A percentile compares a stretch with the other conserved stretches of the same genome.
phyloP scores from a whole-genome alignment of 805 yeast genomes.

The Kluyveromyces starmeri region DNA sequence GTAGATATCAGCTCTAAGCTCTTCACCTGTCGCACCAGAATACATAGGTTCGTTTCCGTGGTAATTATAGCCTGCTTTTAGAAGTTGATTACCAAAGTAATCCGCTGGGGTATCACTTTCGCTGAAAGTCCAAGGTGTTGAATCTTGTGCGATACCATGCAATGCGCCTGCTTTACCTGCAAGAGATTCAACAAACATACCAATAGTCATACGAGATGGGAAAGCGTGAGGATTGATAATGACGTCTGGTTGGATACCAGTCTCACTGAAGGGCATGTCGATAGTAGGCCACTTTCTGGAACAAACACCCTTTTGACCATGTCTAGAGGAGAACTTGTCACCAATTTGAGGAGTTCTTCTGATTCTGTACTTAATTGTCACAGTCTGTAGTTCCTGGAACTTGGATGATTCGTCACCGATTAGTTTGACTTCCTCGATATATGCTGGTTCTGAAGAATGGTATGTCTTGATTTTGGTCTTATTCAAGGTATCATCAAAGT shows the following conservation, averaged over 20 bases:
- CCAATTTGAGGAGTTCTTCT: conserved; percentile 93
- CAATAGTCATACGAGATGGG: conserved; percentile 99
- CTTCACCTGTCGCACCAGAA: conserved; percentile 98
- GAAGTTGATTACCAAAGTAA: conserved; percentile 89
- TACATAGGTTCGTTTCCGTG: conserved; percentile 99
- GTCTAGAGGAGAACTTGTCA: conserved; percentile 95
- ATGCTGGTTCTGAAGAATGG: conserved; percentile 91
- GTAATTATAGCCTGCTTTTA: conserved; percentile 84
- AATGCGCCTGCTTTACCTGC: conserved; percentile 99
- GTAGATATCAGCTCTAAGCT: conserved; percentile 89
- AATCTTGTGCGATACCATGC: conserved; percentile 95
- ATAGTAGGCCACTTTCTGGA: conserved; percentile 96
- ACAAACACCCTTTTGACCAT: conserved; percentile 98
- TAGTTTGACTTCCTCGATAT: conserved; percentile 88
- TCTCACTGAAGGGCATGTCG: conserved; percentile 94
- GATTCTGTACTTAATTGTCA: conserved; percentile 83
- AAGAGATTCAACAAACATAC: conserved; percentile 96
- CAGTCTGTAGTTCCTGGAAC: conserved; percentile 70
- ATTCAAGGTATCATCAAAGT: conserved; percentile 81
- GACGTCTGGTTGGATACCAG: conserved; percentile 95
- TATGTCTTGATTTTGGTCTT: conserved; percentile 87
- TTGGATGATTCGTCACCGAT: conserved; percentile 66
- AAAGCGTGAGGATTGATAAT: conserved; percentile 98
- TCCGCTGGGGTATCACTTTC: conserved; percentile 96
- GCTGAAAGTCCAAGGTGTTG: conserved; percentile 91